Conservation (phyloP, 2,329 filamentous ascomycete species). For the Truncatella angustata region DNA sequence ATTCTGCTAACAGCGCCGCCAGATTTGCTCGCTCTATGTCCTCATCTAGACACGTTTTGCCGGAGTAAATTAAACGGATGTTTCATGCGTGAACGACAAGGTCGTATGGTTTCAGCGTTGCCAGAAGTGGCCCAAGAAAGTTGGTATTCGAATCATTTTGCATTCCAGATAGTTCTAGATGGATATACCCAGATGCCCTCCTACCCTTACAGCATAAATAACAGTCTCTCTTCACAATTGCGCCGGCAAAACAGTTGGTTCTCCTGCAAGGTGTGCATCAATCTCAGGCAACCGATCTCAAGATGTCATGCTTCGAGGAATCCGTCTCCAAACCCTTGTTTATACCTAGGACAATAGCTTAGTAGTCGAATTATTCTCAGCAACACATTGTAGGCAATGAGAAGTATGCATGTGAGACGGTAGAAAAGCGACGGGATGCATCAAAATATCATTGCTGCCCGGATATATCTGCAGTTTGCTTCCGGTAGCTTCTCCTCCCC, state of each 20-base stretch:
- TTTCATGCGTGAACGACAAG: background rate
- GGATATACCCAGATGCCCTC: background rate
- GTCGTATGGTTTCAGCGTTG: no score
- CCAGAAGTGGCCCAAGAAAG: no score
- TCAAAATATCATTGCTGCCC: background rate
- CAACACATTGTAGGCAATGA: background rate
- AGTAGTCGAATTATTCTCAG: no score
- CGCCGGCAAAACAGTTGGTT: background rate
- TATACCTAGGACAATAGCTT: no score
- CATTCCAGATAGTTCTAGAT: background rate
- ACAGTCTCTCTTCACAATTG: background rate
- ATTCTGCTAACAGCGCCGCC: conserved; percentile 8
- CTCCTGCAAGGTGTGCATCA: background rate
- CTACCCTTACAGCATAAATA: background rate
- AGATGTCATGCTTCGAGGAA: no score
- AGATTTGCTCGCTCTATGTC: conserved; percentile 62
- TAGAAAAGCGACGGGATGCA: background rate
- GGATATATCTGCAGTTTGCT: background rate
- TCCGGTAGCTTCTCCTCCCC: no score
- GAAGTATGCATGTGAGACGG: background rate
- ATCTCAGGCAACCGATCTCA: no score
- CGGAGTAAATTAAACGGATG: background rate
- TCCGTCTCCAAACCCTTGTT: no score
- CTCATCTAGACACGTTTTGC: conserved; percentile 38
- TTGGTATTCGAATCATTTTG: background rate